Conservation (phyloP, 768 basidiomycete species). For the Amanita thiersii region DNA sequence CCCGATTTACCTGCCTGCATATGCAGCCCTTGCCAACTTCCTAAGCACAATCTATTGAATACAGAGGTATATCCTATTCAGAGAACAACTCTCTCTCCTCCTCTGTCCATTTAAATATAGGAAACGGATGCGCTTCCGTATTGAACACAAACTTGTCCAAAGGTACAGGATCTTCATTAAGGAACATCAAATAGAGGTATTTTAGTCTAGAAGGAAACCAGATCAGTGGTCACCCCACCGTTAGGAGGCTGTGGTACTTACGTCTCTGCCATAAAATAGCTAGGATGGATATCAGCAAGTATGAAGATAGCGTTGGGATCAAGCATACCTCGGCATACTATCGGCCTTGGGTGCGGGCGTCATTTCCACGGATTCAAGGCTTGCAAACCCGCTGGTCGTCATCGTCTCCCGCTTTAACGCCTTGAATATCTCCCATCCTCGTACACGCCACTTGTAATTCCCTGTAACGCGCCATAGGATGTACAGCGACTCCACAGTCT, state of each 20-base stretch:
- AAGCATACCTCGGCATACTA: conserved; percentile 63
- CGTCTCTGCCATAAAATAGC: conserved; percentile 43
- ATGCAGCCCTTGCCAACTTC: no score
- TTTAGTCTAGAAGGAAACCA: conserved; percentile 42
- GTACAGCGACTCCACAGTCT: conserved; percentile 72
- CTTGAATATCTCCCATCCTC: conserved; percentile 65
- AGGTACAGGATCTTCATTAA: conserved; percentile 51
- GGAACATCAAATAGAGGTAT: conserved; percentile 67
- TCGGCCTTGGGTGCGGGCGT: conserved; percentile 33
- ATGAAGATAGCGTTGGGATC: background rate
- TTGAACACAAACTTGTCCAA: conserved; percentile 55
- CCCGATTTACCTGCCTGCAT: no score
- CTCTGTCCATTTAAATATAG: conserved; percentile 56
- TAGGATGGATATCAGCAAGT: conserved; percentile 12
- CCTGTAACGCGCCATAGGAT: conserved; percentile 66
- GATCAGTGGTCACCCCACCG: background rate
- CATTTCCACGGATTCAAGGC: conserved; percentile 38
- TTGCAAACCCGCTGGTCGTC: conserved; percentile 56
- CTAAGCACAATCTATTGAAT: background rate
- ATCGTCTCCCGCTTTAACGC: conserved; percentile 54
- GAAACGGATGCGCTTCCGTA: conserved; percentile 73
- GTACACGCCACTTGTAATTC: conserved; percentile 58
- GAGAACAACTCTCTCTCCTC: conserved; percentile 38
- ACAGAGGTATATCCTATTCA: conserved; percentile 16
- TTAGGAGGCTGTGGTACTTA: conserved; percentile 17